phyloP scores from a whole-genome alignment of 805 yeast genomes.

The Kuraishia piskuri region DNA sequence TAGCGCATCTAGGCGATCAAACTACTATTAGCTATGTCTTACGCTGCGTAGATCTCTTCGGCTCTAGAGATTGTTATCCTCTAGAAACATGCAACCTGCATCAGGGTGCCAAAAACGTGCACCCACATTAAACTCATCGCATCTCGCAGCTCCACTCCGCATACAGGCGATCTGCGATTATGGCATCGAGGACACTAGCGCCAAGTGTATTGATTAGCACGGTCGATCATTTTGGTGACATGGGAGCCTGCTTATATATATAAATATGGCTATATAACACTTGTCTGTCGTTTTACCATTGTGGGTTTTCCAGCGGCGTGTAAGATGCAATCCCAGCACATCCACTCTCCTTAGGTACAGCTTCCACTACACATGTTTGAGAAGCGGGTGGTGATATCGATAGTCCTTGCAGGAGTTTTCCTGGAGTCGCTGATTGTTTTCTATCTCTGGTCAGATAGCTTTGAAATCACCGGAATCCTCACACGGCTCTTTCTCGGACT shows the following conservation, averaged over 20 bases:
- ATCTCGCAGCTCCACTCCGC: background rate
- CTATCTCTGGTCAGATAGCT: background rate
- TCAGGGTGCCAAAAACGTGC: background rate
- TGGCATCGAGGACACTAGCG: background rate
- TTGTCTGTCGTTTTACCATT: too few species aligned
- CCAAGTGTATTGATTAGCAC: background rate
- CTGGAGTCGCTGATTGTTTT: background rate
- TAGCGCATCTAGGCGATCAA: too few species aligned
- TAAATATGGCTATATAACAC: too few species aligned
- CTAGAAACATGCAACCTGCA: too few species aligned
- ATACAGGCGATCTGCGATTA: background rate
- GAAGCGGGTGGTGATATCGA: background rate
- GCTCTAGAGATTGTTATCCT: too few species aligned
- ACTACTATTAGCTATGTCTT: too few species aligned
- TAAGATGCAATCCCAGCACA: too few species aligned
- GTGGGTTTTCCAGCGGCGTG: too few species aligned
- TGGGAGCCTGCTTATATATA: background rate
- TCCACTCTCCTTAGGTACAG: too few species aligned
- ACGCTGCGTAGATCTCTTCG: too few species aligned
- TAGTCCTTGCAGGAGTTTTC: background rate
- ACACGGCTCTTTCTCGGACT: background rate
- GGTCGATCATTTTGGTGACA: background rate
- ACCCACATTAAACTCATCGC: background rate
- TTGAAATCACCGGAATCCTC: background rate
- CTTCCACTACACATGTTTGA: background rate